phyloP scores from a whole-genome alignment of 2,329 filamentous ascomycete species.

The Ophiocordyceps camponoti-floridani region DNA sequence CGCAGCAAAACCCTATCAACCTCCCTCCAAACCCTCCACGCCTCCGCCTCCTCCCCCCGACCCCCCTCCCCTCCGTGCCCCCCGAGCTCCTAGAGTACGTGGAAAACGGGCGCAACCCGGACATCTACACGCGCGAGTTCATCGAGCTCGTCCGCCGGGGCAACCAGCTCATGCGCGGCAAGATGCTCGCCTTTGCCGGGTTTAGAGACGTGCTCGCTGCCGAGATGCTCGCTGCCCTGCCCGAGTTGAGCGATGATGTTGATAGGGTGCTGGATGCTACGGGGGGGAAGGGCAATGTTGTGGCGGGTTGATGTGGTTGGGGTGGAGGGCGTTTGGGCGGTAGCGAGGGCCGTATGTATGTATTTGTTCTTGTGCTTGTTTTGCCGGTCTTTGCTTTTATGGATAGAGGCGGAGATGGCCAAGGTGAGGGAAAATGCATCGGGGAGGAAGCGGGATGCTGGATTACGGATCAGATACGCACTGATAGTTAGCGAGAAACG shows the following conservation, averaged over 20 bases:
- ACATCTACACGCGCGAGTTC: constrained; percentile 59
- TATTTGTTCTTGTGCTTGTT: too few species aligned
- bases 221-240: constrained; percentile 38
- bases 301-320: too few species aligned
- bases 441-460: too few species aligned
- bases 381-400: too few species aligned
- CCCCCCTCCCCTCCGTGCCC: too few species aligned
- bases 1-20: constrained; percentile 20
- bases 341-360: too few species aligned
- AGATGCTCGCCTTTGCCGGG: constrained; percentile 38
- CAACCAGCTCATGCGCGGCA: constrained; percentile 51
- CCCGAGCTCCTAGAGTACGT: constrained; percentile 50
- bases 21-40: constrained; percentile 20
- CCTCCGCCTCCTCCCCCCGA: constrained; percentile 25
- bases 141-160: constrained; percentile 48
- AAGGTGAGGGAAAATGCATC: too few species aligned
- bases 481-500: too few species aligned
- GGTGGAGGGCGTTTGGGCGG: too few species aligned
- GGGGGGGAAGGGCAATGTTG: too few species aligned
- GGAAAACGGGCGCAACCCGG: constrained; percentile 52
- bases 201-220: constrained; percentile 46
- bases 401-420: too few species aligned
- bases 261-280: constrained; percentile 29
- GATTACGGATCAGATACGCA: too few species aligned
- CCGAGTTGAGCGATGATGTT: constrained; percentile 38